Conservation (phyloP, 2,329 filamentous ascomycete species). For the Emmonsiellopsis sp. region DNA sequence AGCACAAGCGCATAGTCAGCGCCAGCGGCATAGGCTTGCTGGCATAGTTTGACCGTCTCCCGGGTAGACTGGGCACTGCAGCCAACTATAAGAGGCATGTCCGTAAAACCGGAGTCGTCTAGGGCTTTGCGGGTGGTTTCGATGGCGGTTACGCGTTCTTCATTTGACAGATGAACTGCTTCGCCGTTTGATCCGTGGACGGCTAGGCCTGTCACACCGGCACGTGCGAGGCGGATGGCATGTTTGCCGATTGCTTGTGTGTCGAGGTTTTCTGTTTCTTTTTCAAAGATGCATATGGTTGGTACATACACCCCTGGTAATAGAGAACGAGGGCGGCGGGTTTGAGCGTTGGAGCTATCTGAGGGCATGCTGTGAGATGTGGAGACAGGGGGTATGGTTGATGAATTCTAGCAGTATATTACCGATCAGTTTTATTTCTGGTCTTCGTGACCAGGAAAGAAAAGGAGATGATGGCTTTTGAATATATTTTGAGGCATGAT, state of each 20-base stretch:
- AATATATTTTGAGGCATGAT: not conserved
- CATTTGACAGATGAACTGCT: constrained; percentile 70
- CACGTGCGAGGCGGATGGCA: constrained; percentile 65
- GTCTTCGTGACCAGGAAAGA: not conserved
- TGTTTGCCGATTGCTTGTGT: constrained; percentile 71
- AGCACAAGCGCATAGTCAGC: constrained; percentile 74
- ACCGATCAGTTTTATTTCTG: too few species aligned
- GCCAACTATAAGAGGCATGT: constrained; percentile 73
- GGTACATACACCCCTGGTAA: constrained; percentile 12
- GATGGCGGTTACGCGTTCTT: constrained; percentile 69
- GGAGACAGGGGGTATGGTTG: not conserved
- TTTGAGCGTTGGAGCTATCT: constrained; percentile 1
- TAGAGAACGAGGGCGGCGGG: constrained; percentile 2
- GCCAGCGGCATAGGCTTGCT: constrained; percentile 57
- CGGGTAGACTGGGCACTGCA: constrained; percentile 73
- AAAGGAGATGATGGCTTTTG: not conserved
- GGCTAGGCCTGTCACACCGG: constrained; percentile 71
- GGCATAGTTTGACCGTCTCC: constrained; percentile 65
- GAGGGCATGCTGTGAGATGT: not conserved
- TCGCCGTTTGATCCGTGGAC: constrained; percentile 88
- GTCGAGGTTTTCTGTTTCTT: constrained; percentile 75
- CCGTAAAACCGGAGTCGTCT: constrained; percentile 65
- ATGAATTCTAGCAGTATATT: too few species aligned
- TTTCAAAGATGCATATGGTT: constrained; percentile 75
- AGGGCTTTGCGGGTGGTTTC: constrained; percentile 73